Evolutionary conservation across 2,329 filamentous ascomycete genomes (phyloP).

Genomic region (Dothiorella sarmentorum): DNA sequence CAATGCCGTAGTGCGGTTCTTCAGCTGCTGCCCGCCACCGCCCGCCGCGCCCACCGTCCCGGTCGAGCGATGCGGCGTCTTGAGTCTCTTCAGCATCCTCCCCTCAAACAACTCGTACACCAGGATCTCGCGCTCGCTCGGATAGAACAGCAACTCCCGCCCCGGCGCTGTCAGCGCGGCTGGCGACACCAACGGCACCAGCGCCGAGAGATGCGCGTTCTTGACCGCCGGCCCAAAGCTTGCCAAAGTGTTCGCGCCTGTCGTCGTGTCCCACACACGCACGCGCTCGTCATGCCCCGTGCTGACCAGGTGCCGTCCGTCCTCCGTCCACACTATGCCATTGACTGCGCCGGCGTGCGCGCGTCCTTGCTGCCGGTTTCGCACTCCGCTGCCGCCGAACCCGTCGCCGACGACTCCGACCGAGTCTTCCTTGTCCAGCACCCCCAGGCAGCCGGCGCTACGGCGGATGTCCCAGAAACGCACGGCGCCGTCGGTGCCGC

Average conservation of each 20-base stretch:
- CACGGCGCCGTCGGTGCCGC: slow-evolving; percentile 78
- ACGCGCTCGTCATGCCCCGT: slow-evolving; percentile 81
- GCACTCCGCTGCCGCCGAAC: slow-evolving; percentile 41
- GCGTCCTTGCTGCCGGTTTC: slow-evolving; percentile 38
- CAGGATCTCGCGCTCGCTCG: slow-evolving; percentile 72
- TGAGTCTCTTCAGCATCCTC: slow-evolving; percentile 65
- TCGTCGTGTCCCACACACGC: slow-evolving; percentile 79
- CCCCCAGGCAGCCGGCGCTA: slow-evolving; percentile 69
- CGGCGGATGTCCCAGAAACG: slow-evolving; percentile 85
- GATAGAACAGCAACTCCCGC: slow-evolving; percentile 71
- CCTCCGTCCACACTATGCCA: slow-evolving; percentile 77
- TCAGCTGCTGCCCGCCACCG: slow-evolving; percentile 8
- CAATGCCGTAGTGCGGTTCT: slow-evolving; percentile 65
- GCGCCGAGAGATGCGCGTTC: slow-evolving; percentile 53
- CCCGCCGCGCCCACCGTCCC: slow-evolving; percentile 17
- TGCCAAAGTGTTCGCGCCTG: slow-evolving; percentile 80
- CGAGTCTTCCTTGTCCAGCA: slow-evolving; percentile 80
- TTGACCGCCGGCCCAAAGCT: slow-evolving; percentile 81
- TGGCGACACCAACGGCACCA: slow-evolving; percentile 55
- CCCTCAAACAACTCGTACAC: slow-evolving; percentile 78
- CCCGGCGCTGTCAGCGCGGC: slow-evolving; percentile 53
- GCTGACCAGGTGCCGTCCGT: slow-evolving; percentile 72
- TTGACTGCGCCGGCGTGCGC: slow-evolving; percentile 84
- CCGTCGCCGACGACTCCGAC: slow-evolving; percentile 58
- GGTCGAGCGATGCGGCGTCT: slow-evolving; percentile 50